Percentiles rank a stretch among this genome's conserved stretches.
phyloP scores from a whole-genome alignment of 345 rosid species.

The Lepidium didymum region DNA sequence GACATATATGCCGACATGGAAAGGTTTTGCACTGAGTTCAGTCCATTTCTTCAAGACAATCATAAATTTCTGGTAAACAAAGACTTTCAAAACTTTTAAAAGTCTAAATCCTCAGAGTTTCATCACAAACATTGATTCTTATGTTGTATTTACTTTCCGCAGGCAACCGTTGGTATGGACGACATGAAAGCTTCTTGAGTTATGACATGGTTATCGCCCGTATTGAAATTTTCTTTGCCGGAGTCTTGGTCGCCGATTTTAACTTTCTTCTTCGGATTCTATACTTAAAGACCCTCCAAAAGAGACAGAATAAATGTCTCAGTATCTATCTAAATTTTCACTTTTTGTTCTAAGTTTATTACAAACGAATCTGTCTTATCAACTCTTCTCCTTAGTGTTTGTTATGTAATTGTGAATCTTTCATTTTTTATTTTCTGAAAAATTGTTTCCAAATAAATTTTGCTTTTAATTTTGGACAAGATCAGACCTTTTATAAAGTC shows the following conservation, averaged over 20 bases:
- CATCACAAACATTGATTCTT: not conserved
- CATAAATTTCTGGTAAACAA: conserved; percentile 86
- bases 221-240: conserved; percentile 7
- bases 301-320: conserved; percentile 17
- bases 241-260: not conserved
- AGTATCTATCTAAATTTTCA: conserved; percentile 8
- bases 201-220: not conserved
- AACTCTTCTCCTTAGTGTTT: not conserved
- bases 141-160: not conserved
- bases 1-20: conserved; percentile 75
- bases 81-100: not conserved
- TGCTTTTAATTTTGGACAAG: too few species aligned
- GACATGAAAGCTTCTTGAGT: conserved; percentile 72
- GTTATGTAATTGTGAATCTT: not conserved
- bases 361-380: not conserved
- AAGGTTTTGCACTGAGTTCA: conserved; percentile 62
- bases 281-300: conserved; percentile 2
- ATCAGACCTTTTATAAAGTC: too few species aligned
- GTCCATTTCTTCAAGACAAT: conserved; percentile 80
- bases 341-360: conserved; percentile 2
- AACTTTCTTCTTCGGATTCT: not conserved
- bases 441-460: not conserved
- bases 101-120: not conserved
- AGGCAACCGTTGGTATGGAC: conserved; percentile 87
- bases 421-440: not conserved